Percentiles rank a stretch among this genome's conserved stretches.
These are phyloP conservation scores for Saturnispora sanitii DNA, from an alignment of 805 yeast species.

Conservation along the genomic window DNA sequence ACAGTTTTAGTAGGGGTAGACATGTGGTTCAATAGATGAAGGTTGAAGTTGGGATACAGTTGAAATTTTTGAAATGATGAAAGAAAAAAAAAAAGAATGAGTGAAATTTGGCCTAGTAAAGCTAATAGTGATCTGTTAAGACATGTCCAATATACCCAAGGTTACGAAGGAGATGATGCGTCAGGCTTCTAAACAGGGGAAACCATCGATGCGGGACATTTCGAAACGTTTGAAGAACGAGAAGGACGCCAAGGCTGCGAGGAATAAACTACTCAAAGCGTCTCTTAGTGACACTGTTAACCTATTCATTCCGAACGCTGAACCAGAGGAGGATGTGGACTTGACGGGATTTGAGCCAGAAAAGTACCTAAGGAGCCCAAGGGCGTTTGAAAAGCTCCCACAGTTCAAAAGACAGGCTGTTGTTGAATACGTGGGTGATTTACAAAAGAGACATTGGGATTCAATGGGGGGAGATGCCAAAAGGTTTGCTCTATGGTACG, in stretches of 20 bases:
- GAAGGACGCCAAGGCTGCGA: constrained; percentile 22
- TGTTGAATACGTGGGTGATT: constrained; percentile 38
- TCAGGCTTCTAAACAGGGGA: neutral
- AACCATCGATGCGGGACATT: constrained; percentile 9
- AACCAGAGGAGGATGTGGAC: constrained; percentile 26
- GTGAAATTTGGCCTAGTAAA: neutral
- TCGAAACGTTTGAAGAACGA: constrained; percentile 21
- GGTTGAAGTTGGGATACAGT: neutral
- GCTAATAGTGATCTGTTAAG: neutral
- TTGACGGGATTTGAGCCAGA: constrained; percentile 25
- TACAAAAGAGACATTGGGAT: constrained; percentile 46
- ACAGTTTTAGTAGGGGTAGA: too few relatives aligned
- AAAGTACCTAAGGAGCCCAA: constrained; percentile 25
- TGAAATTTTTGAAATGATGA: neutral
- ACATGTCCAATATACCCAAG: too few relatives aligned
- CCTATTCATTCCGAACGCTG: constrained; percentile 23
- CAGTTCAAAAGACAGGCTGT: constrained; percentile 48
- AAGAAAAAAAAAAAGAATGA: neutral
- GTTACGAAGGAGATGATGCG: neutral
- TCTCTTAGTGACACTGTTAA: constrained; percentile 33
- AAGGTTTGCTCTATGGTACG: constrained; percentile 47
- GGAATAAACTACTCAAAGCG: constrained; percentile 29
- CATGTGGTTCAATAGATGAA: too few relatives aligned
- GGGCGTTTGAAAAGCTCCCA: constrained; percentile 26
- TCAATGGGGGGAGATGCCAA: constrained; percentile 39